These are phyloP conservation scores for Pestalotiopsis sp. DNA, from an alignment of 2,329 filamentous ascomycete species.

Conservation along the genomic window DNA sequence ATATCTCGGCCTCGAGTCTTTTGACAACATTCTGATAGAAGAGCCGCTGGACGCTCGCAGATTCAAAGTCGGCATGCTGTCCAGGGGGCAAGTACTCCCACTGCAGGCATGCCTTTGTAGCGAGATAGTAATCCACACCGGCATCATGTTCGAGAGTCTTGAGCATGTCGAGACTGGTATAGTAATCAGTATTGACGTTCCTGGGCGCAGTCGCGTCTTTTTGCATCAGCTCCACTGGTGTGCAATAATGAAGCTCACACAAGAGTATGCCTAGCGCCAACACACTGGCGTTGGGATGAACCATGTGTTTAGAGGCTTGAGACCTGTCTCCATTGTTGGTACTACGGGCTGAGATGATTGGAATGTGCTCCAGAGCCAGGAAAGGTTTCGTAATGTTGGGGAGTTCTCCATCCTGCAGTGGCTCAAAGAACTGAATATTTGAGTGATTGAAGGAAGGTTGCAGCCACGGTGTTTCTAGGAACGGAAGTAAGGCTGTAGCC, in stretches of 20 bases:
- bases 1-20: conserved; percentile 29
- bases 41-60: conserved; percentile 26
- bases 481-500: conserved; percentile 18
- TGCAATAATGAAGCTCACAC: conserved; percentile 31
- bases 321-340: conserved; percentile 18
- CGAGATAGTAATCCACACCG: conserved; percentile 29
- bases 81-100: conserved; percentile 26
- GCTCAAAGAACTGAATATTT: conserved; percentile 18
- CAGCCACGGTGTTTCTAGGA: conserved; percentile 23
- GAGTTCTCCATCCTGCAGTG: conserved; percentile 16
- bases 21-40: conserved; percentile 31
- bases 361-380: conserved; percentile 17
- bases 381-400: conserved; percentile 19
- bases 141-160: conserved; percentile 26
- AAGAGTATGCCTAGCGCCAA: conserved; percentile 28
- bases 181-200: conserved; percentile 27
- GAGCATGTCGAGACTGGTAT: conserved; percentile 27
- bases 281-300: conserved; percentile 28
- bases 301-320: conserved; percentile 24
- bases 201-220: conserved; percentile 20
- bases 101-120: conserved; percentile 30
- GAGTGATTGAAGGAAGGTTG: conserved; percentile 16
- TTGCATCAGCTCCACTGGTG: conserved; percentile 25
- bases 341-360: conserved; percentile 14
- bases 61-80: conserved; percentile 23